Evolutionary conservation across 2,329 filamentous ascomycete genomes (phyloP), one percentile per base, ranked within the genome.

Genomic region (Colletotrichum sp.): DNA sequence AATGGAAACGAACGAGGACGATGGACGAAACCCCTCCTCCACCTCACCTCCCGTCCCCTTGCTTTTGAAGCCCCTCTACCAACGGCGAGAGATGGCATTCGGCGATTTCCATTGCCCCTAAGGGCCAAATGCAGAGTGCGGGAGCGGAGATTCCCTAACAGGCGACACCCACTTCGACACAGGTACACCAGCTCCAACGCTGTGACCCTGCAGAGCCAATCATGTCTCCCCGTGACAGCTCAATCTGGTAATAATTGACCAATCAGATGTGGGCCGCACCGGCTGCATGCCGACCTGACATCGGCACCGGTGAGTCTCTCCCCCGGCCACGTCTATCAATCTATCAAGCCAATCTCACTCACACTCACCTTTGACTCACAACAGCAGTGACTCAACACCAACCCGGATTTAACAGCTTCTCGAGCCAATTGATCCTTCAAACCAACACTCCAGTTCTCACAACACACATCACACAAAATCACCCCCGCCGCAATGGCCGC

Each of bases 401-500:
- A 14, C 21, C 18, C 28, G n/a, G 30, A 16, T 34, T 36, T 36
- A 24, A 62, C 21, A 21, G 12, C 13, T 32, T 14, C 12, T 21
- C 30, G 18, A 48, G 21, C n/a, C 56, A 48, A 56, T 34, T 38
- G 52, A 38, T n/a, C 24, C 61, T 9, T 24, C 64, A 26, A 34
- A 9, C 38, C 63, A 10, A 59, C 30, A 18, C 38, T 52, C 16
- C 38, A 66, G 48, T 5, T 30, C 48, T 24, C n/a, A 52, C 8
- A 18, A 48, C 63, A 16, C 28, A 10, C 28, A 55, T 18, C 5
- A 26, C 43, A 14, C 26, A 7, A 38, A 63, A 56, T 21, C 43
- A 21, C 2, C 43, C 59, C 69, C 58, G 43, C 64, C 69, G 38
- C 68, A 38, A 86, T 86, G 84, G 79, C 83, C 24, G 79, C 82